Percentiles rank a stretch among this genome's conserved stretches.
Evolutionary conservation across 192 early-diverging fungal genomes (phyloP).

Genomic region (Coemansia reversa): DNA sequence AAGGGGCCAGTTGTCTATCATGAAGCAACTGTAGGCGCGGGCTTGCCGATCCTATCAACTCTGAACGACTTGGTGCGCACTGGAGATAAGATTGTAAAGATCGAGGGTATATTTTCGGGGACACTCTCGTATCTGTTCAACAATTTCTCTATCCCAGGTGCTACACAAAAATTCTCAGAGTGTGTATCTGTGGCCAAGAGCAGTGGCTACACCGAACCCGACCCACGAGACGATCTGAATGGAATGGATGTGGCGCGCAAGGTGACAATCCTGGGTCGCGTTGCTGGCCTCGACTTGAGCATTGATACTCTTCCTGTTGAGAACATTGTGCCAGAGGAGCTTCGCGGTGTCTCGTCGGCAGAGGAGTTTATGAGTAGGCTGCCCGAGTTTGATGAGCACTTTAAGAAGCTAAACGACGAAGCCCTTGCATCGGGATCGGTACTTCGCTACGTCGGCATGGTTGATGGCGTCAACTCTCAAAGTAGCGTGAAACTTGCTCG

Average conservation of each 20-base stretch:
- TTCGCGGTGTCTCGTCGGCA: slow-evolving; percentile 68
- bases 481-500: slow-evolving; percentile 77
- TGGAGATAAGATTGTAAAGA: slow-evolving; percentile 86
- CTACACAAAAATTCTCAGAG: slow-evolving; percentile 74
- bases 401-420: slow-evolving; percentile 74
- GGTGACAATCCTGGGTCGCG: slow-evolving; percentile 83
- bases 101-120: slow-evolving; percentile 98
- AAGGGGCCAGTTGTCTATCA: slow-evolving; percentile 74
- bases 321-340: slow-evolving; percentile 91
- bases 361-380: slow-evolving; percentile 84
- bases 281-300: slow-evolving; percentile 76
- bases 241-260: slow-evolving; percentile 99
- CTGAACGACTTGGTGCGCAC: slow-evolving; percentile 87
- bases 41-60: slow-evolving; percentile 90
- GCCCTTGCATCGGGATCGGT: slow-evolving; percentile 72
- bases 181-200: slow-evolving; percentile 89
- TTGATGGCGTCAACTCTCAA: slow-evolving; percentile 67
- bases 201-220: slow-evolving; percentile 96
- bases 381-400: slow-evolving; percentile 84
- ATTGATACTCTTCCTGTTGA: slow-evolving; percentile 82
- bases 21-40: slow-evolving; percentile 96
- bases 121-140: slow-evolving; percentile 99
- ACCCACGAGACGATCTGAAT: slow-evolving; percentile 97
- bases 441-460: slow-evolving; percentile 90
- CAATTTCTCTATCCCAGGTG: slow-evolving; percentile 77